These are phyloP conservation scores for Candida sanyaensis DNA, from an alignment of 1,139 yeast species.

Conservation along the genomic window DNA sequence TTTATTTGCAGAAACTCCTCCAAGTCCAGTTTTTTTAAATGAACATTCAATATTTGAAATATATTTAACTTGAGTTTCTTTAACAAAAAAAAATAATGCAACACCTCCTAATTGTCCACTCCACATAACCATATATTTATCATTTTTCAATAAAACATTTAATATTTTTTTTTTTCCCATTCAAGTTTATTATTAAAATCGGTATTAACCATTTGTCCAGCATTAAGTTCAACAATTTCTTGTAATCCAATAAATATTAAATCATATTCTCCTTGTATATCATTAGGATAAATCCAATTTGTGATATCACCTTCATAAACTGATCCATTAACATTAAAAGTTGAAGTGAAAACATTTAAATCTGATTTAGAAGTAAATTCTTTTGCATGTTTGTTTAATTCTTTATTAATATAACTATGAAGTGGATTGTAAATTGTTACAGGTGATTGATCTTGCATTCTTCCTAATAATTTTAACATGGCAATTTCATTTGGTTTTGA, in stretches of 20 bases:
- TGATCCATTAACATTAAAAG: conserved; percentile 72
- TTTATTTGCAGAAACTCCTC: conserved; percentile 93
- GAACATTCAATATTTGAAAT: conserved; percentile 73
- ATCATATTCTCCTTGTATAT: conserved; percentile 43
- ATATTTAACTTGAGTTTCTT: conserved; percentile 46
- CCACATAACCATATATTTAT: conserved; percentile 68
- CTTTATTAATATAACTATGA: conserved; percentile 64
- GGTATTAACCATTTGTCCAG: conserved; percentile 84
- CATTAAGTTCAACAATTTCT: conserved; percentile 88
- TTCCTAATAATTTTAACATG: conserved; percentile 51
- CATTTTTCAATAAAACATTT: conserved; percentile 50
- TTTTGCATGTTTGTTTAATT: conserved; percentile 47
- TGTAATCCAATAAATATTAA: conserved; percentile 83
- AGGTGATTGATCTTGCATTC: conserved; percentile 47
- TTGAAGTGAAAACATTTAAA: conserved; percentile 59
- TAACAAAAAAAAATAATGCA: conserved; percentile 72
- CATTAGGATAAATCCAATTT: conserved; percentile 58
- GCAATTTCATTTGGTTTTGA: conserved; percentile 45
- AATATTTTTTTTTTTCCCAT: conserved; percentile 81
- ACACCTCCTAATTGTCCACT: conserved; percentile 93
- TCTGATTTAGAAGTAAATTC: conserved; percentile 55
- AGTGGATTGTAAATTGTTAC: conserved; percentile 66
- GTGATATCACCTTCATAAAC: conserved; percentile 52
- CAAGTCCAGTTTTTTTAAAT: conserved; percentile 88
- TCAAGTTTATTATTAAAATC: conserved; percentile 69